Evolutionary conservation across 2,329 filamentous ascomycete species (phyloP), one percentile per base, ranked within the genome.

Genomic region (Plenodomus lindquistii): DNA sequence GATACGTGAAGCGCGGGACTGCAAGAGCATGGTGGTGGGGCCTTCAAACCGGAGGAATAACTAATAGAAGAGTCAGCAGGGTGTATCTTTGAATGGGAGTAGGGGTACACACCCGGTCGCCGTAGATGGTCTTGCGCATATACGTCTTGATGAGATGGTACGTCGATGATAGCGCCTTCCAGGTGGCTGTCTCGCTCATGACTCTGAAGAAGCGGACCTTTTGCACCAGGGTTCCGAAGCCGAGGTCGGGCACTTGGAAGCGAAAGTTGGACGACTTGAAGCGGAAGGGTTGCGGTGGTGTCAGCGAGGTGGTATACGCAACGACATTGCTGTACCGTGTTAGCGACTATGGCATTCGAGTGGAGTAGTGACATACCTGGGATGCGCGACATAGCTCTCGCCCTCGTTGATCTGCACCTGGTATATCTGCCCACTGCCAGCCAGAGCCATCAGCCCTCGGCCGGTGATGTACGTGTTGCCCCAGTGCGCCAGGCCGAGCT

Each of bases 301-400:
- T 82, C 47, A 85, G 82, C 42, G 84, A 86, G 40, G 94, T 81
- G 3, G 88, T 87, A 75, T 99, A 99, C 18, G 94, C 94, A 13
- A 97, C 85, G 3, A 99, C 86, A 69, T 96, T 91, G 59, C 88
- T 88, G 4, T 13, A 5, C 4, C 16, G 3, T 42, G 45, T 53
- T 37, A 59, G 53, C 22, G 5, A 6, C 22, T 24, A 24, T 24
- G 22, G 5, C 10, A 10, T 24, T 10, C 10, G 22, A 24, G 10
- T 24, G 22, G 10, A 24, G 6, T 6, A 24, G 5, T 24, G 17
- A 18, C 67, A 47, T 73, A 81, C 79, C 80, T 84, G 24, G 94
- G 93, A 70, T 97, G 92, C 2, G 89, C 90, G 44, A 96, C 85
- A 60, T 97, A 93, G 71, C 94, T 88, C 70, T 99, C 94, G 16